These are phyloP conservation scores for Panicum virgatum DNA, from an alignment of 202 grass and related monocot genomes.

Conservation along the genomic window DNA sequence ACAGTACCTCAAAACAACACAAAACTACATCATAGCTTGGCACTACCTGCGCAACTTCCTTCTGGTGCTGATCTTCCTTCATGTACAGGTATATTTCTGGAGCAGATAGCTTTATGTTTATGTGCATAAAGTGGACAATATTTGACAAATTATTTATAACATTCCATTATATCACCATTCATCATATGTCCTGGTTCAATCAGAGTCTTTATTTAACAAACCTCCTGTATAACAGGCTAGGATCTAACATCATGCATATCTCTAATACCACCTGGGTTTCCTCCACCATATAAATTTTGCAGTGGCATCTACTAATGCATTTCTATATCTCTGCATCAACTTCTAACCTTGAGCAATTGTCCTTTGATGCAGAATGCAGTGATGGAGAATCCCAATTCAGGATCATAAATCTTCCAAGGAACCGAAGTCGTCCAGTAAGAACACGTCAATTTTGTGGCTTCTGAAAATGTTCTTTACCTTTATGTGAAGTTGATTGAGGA, in stretches of 20 bases:
- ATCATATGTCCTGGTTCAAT: not conserved
- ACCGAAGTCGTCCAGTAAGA: constrained; percentile 55
- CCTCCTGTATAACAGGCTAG: not conserved
- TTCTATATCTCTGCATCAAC: not conserved
- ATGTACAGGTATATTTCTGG: constrained; percentile 62
- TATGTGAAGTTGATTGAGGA: not conserved
- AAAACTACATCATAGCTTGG: constrained; percentile 53
- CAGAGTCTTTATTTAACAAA: not conserved
- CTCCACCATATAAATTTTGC: not conserved
- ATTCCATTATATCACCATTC: not conserved
- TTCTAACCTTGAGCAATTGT: constrained; percentile 17
- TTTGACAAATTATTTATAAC: not conserved
- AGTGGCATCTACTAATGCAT: not conserved
- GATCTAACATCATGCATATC: constrained; percentile 9
- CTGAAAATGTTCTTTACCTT: not conserved
- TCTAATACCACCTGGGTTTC: not conserved
- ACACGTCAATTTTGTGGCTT: not conserved
- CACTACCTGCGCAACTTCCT: constrained; percentile 70
- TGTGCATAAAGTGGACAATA: not conserved
- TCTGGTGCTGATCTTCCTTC: constrained; percentile 86
- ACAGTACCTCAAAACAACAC: constrained; percentile 32
- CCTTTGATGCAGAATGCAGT: constrained; percentile 70
- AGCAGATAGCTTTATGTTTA: constrained; percentile 5
- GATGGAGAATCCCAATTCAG: constrained; percentile 60
- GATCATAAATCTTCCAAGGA: constrained; percentile 69